Conservation (phyloP, 225 moss, liverwort and hornwort species). For the Rhytidiadelphus loreus region DNA sequence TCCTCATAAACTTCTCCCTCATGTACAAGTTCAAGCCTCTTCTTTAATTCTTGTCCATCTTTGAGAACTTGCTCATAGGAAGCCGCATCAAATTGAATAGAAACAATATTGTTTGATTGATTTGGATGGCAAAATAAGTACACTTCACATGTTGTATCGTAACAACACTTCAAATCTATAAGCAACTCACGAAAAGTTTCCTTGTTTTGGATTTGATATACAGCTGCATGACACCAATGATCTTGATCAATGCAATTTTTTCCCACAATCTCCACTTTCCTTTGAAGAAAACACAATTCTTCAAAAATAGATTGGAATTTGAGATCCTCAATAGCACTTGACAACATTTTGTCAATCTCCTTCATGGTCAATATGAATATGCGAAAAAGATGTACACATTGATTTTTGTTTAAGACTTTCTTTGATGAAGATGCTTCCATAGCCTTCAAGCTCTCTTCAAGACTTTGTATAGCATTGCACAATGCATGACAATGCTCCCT, state of each 20-base stretch:
- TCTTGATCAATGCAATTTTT: not conserved
- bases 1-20: accelerated
- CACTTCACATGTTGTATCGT: not conserved
- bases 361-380: not conserved
- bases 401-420: not conserved
- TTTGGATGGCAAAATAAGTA: not conserved
- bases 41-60: not conserved
- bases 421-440: not conserved
- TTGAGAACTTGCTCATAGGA: not conserved
- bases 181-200: not conserved
- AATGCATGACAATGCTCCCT: accelerated
- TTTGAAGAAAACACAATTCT: not conserved
- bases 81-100: not conserved
- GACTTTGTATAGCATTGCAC: accelerated
- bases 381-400: not conserved
- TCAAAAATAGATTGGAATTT: not conserved
- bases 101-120: not conserved
- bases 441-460: not conserved
- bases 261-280: not conserved
- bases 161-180: not conserved
- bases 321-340: not conserved
- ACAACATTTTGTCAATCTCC: not conserved
- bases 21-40: not conserved
- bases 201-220: not conserved
- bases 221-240: not conserved